Evolutionary conservation across 164 flowering plant genomes (phyloP).

Genomic region (Macadamia tetraphylla): DNA sequence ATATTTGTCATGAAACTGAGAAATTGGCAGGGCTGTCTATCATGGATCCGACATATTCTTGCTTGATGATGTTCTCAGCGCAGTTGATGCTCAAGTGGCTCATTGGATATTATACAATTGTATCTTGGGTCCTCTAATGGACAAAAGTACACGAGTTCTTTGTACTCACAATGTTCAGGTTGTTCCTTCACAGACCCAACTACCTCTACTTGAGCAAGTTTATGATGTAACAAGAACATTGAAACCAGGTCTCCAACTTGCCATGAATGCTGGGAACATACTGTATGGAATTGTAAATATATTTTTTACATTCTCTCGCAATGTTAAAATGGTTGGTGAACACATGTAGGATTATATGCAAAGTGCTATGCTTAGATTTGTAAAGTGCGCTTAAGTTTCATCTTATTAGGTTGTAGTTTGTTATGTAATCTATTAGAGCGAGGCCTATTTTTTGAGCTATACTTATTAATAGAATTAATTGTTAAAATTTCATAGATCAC

Average conservation of each 20-base stretch:
- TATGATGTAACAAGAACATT: no score
- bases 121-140: conserved; percentile 62
- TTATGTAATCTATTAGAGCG: no score
- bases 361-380: no score
- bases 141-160: conserved; percentile 55
- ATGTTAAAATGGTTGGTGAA: no score
- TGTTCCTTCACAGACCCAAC: conserved; percentile 3
- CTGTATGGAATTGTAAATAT: no score
- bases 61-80: conserved; percentile 96
- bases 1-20: conserved; percentile 1
- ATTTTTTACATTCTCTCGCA: no score
- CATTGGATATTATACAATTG: conserved; percentile 61
- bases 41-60: conserved; percentile 52
- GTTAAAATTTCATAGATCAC: no score
- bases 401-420: no score
- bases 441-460: no score
- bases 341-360: no score
- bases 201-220: not conserved
- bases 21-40: conserved; percentile 72
- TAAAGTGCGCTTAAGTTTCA: no score
- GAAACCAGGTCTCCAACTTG: not conserved
- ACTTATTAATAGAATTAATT: no score
- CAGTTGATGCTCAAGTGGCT: conserved; percentile 95
- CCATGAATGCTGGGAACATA: not conserved
- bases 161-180: conserved; percentile 94